Conservation (phyloP, 257 asterid genomes). For the Scutellaria baicalensis region DNA sequence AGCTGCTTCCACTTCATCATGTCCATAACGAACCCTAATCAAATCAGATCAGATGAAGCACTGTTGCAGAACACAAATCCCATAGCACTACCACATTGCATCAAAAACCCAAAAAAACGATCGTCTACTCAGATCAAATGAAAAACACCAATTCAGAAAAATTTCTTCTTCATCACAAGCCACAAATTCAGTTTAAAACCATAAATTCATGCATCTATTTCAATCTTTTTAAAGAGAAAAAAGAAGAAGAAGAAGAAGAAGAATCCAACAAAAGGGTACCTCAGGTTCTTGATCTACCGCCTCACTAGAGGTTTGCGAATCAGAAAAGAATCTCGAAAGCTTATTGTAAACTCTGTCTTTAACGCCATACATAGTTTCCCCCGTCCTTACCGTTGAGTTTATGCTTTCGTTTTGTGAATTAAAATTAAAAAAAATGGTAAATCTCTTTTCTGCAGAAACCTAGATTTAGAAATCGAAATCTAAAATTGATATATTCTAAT, state of each 20-base stretch:
- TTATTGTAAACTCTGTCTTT: slow-evolving; percentile 64
- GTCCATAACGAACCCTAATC: neutral
- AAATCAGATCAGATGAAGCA: neutral
- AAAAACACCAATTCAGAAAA: neutral
- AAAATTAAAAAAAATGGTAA: neutral
- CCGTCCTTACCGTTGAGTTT: neutral
- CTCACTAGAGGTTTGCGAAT: slow-evolving; percentile 50
- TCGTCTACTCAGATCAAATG: slow-evolving; percentile 11
- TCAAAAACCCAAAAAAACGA: neutral
- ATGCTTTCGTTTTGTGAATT: neutral
- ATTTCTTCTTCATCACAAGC: neutral
- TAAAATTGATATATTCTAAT: neutral
- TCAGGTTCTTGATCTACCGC: slow-evolving; percentile 47
- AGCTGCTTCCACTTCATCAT: slow-evolving; percentile 2
- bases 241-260: neutral
- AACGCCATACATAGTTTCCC: slow-evolving; percentile 49
- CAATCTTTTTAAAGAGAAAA: neutral
- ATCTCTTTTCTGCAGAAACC: neutral
- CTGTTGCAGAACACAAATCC: neutral
- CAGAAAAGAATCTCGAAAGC: slow-evolving; percentile 64
- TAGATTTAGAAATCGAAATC: slow-evolving; percentile 5
- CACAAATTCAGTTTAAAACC: slow-evolving; percentile 1
- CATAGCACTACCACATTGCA: slow-evolving; percentile 13
- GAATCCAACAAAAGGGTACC: slow-evolving; percentile 39
- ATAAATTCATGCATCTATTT: neutral